Evolutionary conservation across 2,329 filamentous ascomycete species (phyloP), one percentile per base, ranked within the genome.

Genomic region (Colletotrichum sp.): DNA sequence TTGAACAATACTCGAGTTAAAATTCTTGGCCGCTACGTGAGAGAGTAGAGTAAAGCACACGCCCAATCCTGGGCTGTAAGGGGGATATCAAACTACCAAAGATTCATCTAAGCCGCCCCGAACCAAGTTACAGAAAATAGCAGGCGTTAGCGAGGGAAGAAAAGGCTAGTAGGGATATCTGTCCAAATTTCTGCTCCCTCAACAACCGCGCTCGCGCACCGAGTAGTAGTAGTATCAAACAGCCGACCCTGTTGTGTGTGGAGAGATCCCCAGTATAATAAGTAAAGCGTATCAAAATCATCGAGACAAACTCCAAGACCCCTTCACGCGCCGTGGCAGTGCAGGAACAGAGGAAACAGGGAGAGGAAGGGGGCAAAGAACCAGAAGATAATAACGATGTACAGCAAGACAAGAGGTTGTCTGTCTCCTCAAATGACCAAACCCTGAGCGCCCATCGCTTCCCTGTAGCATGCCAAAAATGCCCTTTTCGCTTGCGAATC

Each of bases 101-200:
- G 18, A 38, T 67, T 63, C 73, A 73, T 75, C 73, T 64, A 75
- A 75, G 55, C 69, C 73, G 56, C 69, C 69, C 73, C 36, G 16
- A 58, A 38, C 52, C 30, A 18, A 52, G 28, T 61, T 16, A 65
- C 52, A 52, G 21, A 52, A 14, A 14, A 59, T 16, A 61, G 24
- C 38, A 18, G 38, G 21, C 59, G 26, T 21, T 24, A 52, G 63
- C 43, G n/a, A 55, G 34, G 34, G n/a, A 56, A 56, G 30, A 56
- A n/a, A 58, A 24, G 28, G 14, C 52, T 26, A 38, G n/a, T 52
- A 21, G 43, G 43, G 43, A 21, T 52, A 48, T 38, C 21, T 62
- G 55, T 56, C 43, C 56, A 28, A 48, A 56, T n/a, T 26, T 52
- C 32, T 58, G 62, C 32, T 68, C 43, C 5, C 14, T 14, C 10